Percentiles rank a stretch among this genome's conserved stretches.
Evolutionary conservation across 805 yeast species (phyloP).

Genomic region (Starmera caribaea): DNA sequence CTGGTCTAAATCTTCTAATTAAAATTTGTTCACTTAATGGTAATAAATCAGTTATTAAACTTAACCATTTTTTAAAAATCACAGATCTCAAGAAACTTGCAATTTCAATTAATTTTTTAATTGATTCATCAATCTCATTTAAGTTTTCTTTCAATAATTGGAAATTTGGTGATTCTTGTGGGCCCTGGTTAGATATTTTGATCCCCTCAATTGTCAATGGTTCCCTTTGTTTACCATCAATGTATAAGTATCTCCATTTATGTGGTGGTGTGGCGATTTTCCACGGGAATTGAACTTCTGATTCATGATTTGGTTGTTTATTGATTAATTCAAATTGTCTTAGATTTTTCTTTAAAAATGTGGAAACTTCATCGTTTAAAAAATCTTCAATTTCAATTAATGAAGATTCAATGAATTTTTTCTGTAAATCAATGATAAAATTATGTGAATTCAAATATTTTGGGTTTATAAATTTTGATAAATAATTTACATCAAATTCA

Average conservation of each 20-base stretch:
- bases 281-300: constrained; percentile 69
- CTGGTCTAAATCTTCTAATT: constrained; percentile 88
- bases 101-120: constrained; percentile 38
- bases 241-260: constrained; percentile 76
- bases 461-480: constrained; percentile 48
- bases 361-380: constrained; percentile 46
- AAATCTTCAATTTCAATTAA: constrained; percentile 58
- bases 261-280: constrained; percentile 89
- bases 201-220: constrained; percentile 21
- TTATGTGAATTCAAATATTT: constrained; percentile 29
- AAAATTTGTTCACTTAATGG: constrained; percentile 59
- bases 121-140: constrained; percentile 18
- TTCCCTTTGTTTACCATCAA: constrained; percentile 50
- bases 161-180: constrained; percentile 52
- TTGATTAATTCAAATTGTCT: constrained; percentile 52
- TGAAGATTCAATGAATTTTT: constrained; percentile 56
- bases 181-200: constrained; percentile 23
- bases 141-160: constrained; percentile 16
- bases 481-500: constrained; percentile 36
- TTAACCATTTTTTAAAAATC: constrained; percentile 64
- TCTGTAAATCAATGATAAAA: constrained; percentile 33
- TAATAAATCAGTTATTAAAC: constrained; percentile 47
- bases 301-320: constrained; percentile 44
- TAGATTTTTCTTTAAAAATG: constrained; percentile 33
- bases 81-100: constrained; percentile 49